Conservation (phyloP, 73 alveolate genomes). For the Paramecium tetraurelia region DNA sequence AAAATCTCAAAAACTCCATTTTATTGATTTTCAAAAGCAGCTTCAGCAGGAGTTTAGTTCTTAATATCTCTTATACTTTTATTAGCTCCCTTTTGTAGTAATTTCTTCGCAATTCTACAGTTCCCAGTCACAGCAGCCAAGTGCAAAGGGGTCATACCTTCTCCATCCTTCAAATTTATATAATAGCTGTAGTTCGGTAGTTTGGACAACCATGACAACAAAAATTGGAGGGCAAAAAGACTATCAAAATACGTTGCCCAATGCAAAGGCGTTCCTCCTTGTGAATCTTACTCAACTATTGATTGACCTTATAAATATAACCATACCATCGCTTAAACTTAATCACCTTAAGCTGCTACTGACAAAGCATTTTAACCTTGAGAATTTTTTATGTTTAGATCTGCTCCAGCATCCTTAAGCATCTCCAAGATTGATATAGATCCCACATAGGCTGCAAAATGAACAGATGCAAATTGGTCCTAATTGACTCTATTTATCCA, state of each 20-base stretch:
- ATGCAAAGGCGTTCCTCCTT: conserved; percentile 90
- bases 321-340: conserved; percentile 79
- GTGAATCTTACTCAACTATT: conserved; percentile 74
- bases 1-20: background rate
- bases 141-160: conserved; percentile 52
- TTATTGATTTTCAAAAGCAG: conserved; percentile 9
- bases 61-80: background rate
- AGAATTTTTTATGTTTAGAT: conserved; percentile 71
- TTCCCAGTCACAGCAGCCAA: conserved; percentile 52
- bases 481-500: conserved; percentile 83
- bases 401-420: conserved; percentile 82
- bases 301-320: conserved; percentile 75
- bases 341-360: conserved; percentile 96
- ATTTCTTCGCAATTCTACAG: conserved; percentile 9
- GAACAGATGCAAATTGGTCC: conserved; percentile 89
- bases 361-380: conserved; percentile 93
- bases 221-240: conserved; percentile 51
- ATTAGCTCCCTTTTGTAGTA: conserved; percentile 43
- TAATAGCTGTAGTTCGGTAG: background rate
- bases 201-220: background rate
- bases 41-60: conserved; percentile 14
- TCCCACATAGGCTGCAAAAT: conserved; percentile 91
- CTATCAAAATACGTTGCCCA: conserved; percentile 86
- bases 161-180: background rate
- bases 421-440: conserved; percentile 78